A percentile compares a stretch with the other conserved stretches of the same genome.
Conservation (phyloP, 805 yeast genomes). For the Saccharomycopsis sp. region DNA sequence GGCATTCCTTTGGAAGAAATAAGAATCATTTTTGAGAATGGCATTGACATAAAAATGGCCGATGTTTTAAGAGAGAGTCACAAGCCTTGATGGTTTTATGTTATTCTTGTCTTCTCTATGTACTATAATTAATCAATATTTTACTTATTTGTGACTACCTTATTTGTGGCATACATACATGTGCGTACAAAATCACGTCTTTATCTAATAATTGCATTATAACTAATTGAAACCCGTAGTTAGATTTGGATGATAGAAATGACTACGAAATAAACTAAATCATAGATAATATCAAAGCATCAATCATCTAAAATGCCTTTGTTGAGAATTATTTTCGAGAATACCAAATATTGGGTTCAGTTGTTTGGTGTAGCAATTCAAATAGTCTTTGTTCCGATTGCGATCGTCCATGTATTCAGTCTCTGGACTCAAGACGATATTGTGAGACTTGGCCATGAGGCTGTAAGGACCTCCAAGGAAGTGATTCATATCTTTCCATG, state of each 20-base stretch:
- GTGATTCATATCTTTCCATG: conserved; percentile 20
- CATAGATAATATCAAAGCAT: too few species aligned
- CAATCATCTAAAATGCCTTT: conserved; percentile 16
- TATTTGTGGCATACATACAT: neutral
- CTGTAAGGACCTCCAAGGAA: conserved; percentile 2
- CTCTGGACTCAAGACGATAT: conserved; percentile 15
- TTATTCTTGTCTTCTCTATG: neutral
- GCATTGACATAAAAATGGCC: conserved; percentile 31
- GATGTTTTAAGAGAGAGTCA: conserved; percentile 6
- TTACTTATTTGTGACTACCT: too few species aligned
- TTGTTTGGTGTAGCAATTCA: conserved; percentile 1
- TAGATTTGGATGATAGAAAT: too few species aligned
- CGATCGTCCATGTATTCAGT: neutral
- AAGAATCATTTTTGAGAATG: conserved; percentile 34
- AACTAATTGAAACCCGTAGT: too few species aligned
- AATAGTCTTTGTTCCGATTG: conserved; percentile 11
- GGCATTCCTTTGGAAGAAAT: conserved; percentile 40
- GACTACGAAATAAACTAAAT: too few species aligned
- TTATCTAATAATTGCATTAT: too few species aligned
- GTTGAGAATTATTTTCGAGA: conserved; percentile 18
- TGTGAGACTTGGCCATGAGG: neutral
- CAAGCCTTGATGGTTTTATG: neutral
- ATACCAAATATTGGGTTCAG: conserved; percentile 1
- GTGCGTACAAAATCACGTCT: neutral
- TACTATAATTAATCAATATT: neutral